phyloP scores from a whole-genome alignment of 768 basidiomycete genomes.

The Mycena kentingensis region DNA sequence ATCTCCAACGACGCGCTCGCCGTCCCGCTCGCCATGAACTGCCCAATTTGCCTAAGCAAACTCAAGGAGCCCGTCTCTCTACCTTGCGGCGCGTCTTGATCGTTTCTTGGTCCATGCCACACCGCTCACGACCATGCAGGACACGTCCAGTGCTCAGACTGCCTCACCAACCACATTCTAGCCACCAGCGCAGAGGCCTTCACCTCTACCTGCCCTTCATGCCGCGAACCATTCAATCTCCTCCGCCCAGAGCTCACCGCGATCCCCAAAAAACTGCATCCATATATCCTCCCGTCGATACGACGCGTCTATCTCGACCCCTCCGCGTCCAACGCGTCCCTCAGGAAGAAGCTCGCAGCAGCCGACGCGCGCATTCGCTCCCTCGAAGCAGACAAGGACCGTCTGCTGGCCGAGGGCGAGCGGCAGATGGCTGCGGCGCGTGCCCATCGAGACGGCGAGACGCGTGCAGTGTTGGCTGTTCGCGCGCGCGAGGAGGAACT shows the following conservation, averaged over 20 bases:
- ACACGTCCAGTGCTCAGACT: slow-evolving; percentile 63
- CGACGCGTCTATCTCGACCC: slow-evolving; percentile 53
- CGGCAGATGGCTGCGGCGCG: slow-evolving; percentile 36
- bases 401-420: slow-evolving; percentile 47
- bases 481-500: slow-evolving; percentile 12
- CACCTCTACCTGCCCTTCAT: slow-evolving; percentile 58
- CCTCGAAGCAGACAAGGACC: slow-evolving; percentile 43
- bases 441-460: slow-evolving; percentile 35
- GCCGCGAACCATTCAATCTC: slow-evolving; percentile 55
- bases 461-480: slow-evolving; percentile 13
- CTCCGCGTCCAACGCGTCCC: slow-evolving; percentile 20
- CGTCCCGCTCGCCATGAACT: slow-evolving; percentile 32
- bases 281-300: slow-evolving; percentile 45
- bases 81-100: slow-evolving; percentile 56
- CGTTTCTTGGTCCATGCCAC: not conserved
- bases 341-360: slow-evolving; percentile 36
- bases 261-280: slow-evolving; percentile 52
- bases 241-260: slow-evolving; percentile 40
- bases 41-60: slow-evolving; percentile 58
- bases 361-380: slow-evolving; percentile 41
- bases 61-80: slow-evolving; percentile 57
- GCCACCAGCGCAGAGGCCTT: slow-evolving; percentile 33
- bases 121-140: slow-evolving; percentile 38
- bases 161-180: slow-evolving; percentile 49
- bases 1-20: not conserved